Evolutionary conservation across 1,284 basidiomycete genomes (phyloP), one percentile per base, ranked within the genome.

Genomic region (Heterobasidion irregulare): DNA sequence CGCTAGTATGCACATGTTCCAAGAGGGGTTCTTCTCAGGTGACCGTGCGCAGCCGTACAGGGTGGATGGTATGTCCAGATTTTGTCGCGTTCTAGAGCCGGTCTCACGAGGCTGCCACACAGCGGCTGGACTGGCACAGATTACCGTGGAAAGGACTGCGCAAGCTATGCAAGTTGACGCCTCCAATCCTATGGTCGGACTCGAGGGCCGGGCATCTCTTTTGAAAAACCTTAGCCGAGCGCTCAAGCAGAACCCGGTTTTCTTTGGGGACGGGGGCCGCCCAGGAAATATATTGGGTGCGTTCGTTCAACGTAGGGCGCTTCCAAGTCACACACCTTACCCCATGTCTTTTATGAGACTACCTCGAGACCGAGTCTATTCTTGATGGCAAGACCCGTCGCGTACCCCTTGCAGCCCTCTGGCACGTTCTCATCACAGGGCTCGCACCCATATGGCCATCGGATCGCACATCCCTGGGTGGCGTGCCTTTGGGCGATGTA

Each of bases 1-100:
- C 5, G 95, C 94, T 0, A 93, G 89, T 63, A 73, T 93, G 50
- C 83, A 92, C 66, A 97, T 98, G 92, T 98, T 97, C 63, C 70
- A 79, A 52, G 68, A 75, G 6, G 95, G 95, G 0, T 70, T 92
- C 52, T 98, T 97, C 70, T 92, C 89, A 8, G 77, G 84, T n/a
- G 75, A 80, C 59, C 63, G 64, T 8, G 66, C 68, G 0, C 80
- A 91, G 60, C 87, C 86, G 12, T 78, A 80, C 65, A 79, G 78
- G 54, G 94, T 92, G 1, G 90, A 95, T 70, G 88, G 92, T 94
- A 65, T 57, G 64, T 61, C 35, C 33, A 45, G 55, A 8, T 34
- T 50, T 15, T n/a, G 34, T 41, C 18, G 15, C 7, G 9, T 10
- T 15, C 32, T 10, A 13, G 33, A n/a, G 1, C 26, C 26, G 10